Evolutionary conservation across 2,329 filamentous ascomycete species (phyloP), one percentile per base, ranked within the genome.

Genomic region (Monilinia laxa): DNA sequence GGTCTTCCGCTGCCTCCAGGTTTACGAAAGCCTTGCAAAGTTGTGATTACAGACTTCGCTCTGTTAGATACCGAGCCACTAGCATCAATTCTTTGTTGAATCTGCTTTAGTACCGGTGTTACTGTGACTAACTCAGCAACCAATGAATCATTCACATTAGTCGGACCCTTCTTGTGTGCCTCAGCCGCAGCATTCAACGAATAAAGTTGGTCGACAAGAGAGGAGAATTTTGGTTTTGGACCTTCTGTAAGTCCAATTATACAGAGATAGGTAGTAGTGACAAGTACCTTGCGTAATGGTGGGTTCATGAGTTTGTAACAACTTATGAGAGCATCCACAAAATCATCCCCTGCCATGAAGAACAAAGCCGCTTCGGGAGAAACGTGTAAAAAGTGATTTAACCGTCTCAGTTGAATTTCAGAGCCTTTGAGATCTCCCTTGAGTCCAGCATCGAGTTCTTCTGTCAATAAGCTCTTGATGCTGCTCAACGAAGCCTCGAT

Each of bases 301-400:
- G 85, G 83, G 66, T 88, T 85, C 77, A 86, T 87, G 67, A 88
- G 83, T 59, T 81, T 83, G 77, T 89, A 93, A 69, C 87, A 87
- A 60, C 80, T 80, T 49, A 86, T 81, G 16, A 97, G 82, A 0
- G 90, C 87, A 76, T 97, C 94, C 25, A 97, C 78, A 72, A 95
- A 94, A 78, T 97, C 94, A 62, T 90, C 93, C 0, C 94, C 94
- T 0, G 90, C 90, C 72, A 96, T 85, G 73, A 97, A 88, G 71
- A 91, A 81, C 1, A 80, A 79, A 25, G 84, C 84, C 0, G 82
- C 80, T 25, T 82, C 80, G 0, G 86, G 81, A 6, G 88, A 91
- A 9, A 80, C 81, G 71, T 86, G 83, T 6, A 92, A 78, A 4
- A 93, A 78, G 60, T 86, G 82, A 67, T 87, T 90, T n/a, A 92